A percentile compares a stretch with the other conserved stretches of the same genome.
Evolutionary conservation across 208 protist genomes (phyloP).

Genomic region (Crithidia sp.): DNA sequence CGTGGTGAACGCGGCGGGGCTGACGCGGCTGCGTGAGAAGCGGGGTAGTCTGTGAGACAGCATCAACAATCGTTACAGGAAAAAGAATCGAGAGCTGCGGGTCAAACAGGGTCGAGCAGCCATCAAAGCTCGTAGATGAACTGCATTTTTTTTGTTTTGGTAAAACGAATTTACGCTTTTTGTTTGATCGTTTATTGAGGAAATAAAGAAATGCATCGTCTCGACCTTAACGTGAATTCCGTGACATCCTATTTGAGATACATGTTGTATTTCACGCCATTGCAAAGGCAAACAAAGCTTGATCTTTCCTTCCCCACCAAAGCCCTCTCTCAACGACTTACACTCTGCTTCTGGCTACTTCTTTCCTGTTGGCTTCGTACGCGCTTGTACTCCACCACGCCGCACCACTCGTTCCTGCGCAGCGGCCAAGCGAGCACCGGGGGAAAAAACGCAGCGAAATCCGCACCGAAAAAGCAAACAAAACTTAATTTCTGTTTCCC

Average conservation of each 20-base stretch:
- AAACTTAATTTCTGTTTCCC: background rate
- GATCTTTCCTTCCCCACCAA: background rate
- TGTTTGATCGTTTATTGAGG: no score
- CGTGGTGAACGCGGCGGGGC: constrained; percentile 53
- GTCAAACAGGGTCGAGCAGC: no score
- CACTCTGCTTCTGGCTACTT: constrained; percentile 1
- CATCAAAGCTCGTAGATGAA: no score
- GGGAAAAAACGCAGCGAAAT: background rate
- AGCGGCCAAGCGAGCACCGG: background rate
- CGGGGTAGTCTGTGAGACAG: constrained; percentile 1
- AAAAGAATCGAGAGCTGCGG: no score
- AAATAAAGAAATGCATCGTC: no score
- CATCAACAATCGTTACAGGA: no score
- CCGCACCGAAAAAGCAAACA: background rate
- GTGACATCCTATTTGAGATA: no score
- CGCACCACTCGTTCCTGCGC: background rate
- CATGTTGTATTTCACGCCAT: background rate
- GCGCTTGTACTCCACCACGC: background rate
- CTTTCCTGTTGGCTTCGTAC: background rate
- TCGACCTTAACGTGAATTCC: no score
- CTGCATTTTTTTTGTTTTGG: no score
- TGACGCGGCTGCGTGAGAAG: background rate
- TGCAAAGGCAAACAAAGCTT: background rate
- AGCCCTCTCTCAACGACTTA: background rate
- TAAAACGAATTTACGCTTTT: no score